Percentiles rank a stretch among this genome's conserved stretches.
phyloP scores from a whole-genome alignment of 2,329 filamentous ascomycete species.

The Apiospora rasikravindrae region DNA sequence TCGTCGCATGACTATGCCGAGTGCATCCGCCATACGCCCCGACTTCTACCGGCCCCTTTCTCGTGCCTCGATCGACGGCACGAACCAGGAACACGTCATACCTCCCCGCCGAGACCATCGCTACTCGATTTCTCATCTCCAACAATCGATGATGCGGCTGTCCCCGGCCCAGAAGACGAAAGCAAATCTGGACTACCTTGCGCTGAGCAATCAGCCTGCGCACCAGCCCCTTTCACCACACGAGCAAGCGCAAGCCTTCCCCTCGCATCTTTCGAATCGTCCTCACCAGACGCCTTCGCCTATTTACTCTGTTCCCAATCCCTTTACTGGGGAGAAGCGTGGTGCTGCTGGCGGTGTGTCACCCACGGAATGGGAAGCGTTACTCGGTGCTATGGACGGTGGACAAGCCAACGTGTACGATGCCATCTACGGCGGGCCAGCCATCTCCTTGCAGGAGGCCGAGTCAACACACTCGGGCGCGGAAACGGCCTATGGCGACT shows the following conservation, averaged over 20 bases:
- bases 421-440: constrained; percentile 75
- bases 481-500: constrained; percentile 44
- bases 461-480: constrained; percentile 42
- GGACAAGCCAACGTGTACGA: constrained; percentile 85
- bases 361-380: constrained; percentile 79
- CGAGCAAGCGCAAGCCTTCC: constrained; percentile 47
- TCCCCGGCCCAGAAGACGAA: constrained; percentile 40
- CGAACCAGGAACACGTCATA: constrained; percentile 43
- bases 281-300: constrained; percentile 41
- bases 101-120: constrained; percentile 52
- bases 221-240: constrained; percentile 58
- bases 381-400: constrained; percentile 79
- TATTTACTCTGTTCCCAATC: constrained; percentile 40
- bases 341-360: constrained; percentile 52
- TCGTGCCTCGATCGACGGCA: constrained; percentile 55
- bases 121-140: constrained; percentile 51
- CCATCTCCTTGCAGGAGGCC: constrained; percentile 51
- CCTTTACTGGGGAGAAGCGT: constrained; percentile 43
- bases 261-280: constrained; percentile 32
- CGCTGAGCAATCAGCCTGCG: constrained; percentile 41
- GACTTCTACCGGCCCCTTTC: constrained; percentile 48
- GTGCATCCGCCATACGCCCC: constrained; percentile 38
- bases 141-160: constrained; percentile 44
- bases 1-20: constrained; percentile 61
- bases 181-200: constrained; percentile 65